Base-by-base conservation (phyloP, 2,329 filamentous ascomycete species). In the Aspergillus sp. region DNA sequence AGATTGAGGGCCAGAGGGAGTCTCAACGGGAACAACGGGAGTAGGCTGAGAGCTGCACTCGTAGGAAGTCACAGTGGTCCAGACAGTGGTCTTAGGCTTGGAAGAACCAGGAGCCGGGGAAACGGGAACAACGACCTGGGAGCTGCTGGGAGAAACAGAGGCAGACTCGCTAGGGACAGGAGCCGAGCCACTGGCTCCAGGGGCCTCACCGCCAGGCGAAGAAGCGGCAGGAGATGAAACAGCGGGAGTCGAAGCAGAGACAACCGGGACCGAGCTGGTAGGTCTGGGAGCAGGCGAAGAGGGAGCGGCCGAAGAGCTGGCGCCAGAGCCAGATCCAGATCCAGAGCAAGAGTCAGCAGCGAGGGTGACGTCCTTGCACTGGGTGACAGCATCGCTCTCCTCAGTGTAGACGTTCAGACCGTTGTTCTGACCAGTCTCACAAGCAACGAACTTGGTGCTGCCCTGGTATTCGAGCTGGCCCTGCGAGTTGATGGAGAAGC, bases 381-480 rank as follows among this genome's bases (percentile, higher is more conserved):
- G 47, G 45, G 64, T 65, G 17, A 67, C 57, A 52, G 57, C 55
- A 1, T 52, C 43, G 49, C 64, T 60, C 52, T 63, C 55, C 12
- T 42, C 60, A n/a, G 62, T 71, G 53, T 73, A 73, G 54, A 75
- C 57, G 52, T 74, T 74, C 50, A 66, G 51, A 22, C 63, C 68
- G 20, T 59, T 60, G 41, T 70, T 64, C 45, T 69, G 53, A 22
- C 66, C 68, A 17, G 81, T 82, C 23, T 77, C 74, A 60, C 84
- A 86, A 39, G 81, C 76, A 58, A 77, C 81, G 63, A 86, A 86
- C 23, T 67, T 66, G 3, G 70, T 63, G 56, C 69, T 74, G 41
- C 74, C 76, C 27, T 79, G 67, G 64, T 76, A 79, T 2, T 70
- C 69, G 17, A 86, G 59, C 5, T 63, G 58, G 30, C 82, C 81